Evolutionary conservation across 768 basidiomycete species (phyloP).

Genomic region (Boletus rubropictus): DNA sequence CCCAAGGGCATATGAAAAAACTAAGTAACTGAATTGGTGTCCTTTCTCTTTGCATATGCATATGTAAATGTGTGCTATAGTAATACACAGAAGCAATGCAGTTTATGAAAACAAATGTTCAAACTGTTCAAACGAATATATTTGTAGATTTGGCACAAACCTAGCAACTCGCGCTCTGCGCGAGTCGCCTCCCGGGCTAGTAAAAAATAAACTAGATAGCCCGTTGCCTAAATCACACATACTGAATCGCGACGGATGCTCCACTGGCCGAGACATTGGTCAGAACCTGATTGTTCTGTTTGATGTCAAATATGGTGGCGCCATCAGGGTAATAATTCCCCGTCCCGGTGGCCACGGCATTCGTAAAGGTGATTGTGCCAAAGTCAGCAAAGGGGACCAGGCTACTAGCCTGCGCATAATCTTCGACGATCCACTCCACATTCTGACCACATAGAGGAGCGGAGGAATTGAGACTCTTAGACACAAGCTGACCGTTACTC

Average conservation of each 20-base stretch:
- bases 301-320: neutral
- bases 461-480: neutral
- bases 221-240: neutral
- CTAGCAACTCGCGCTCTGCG: no score
- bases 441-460: neutral
- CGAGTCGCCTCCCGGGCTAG: no score
- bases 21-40: no score
- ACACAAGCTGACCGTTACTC: neutral
- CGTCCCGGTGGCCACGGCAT: neutral
- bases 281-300: conserved; percentile 2
- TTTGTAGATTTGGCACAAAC: no score
- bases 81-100: no score
- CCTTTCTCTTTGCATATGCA: no score
- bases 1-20: no score
- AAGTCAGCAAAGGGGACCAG: conserved; percentile 3
- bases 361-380: conserved; percentile 1
- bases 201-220: neutral
- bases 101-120: no score
- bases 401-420: neutral
- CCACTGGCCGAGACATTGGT: neutral
- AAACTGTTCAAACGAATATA: no score
- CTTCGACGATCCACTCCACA: conserved; percentile 14
- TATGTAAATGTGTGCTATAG: no score
- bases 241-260: neutral
- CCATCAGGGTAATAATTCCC: neutral